Base-by-base conservation (phyloP, 306 rosid species). In the Ormosia semicastrata region DNA sequence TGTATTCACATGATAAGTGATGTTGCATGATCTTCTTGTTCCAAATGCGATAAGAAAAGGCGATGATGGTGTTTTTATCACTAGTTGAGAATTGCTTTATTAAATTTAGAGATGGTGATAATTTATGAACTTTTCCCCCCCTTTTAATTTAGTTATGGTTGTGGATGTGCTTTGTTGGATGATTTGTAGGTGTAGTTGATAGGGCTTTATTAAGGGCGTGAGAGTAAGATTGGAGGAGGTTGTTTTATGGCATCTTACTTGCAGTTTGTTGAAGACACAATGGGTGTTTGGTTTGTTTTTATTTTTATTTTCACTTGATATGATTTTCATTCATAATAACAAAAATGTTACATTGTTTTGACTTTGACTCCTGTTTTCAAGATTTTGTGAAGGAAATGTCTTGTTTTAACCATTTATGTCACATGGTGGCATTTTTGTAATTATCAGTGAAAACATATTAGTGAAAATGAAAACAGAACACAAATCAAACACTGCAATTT, bases 191-290 rank as follows among this genome's bases (percentile, higher is more conserved):
- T 17, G 57, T 40, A 18, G 70, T 29, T 30, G 56, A 44, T 29
- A 14, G 71, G 80, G 70, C 5, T 75, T 75, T 60, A 63, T 65
- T 12, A 24, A 2, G 14, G 67, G 40, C 4, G 34, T 76, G 47
- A 8, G 69, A 1, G 7, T 66, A 50, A 29, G 66, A 53, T 24
- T 39, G 12, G 32, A 13, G 33, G 18, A 54, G 30, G 29, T 69
- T 80, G 63, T 24, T 24, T 24, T 24, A 24, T 60, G 46, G 47
- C 11, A 52, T 81, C 49, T 81, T 72, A 37, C 65, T 75, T 82
- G 75, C 60, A 15, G 50, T 40, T 15, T 62, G 67, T 43, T 40
- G 68, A 8, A 41, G 68, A n/a, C 53, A 7, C 24, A 24, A 24
- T 24, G 24, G 24, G 24, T 24, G 24, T 24, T 24, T 24, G 24